phyloP scores from a whole-genome alignment of 192 early-diverging fungal species.

The Haplosporangium gracile region DNA sequence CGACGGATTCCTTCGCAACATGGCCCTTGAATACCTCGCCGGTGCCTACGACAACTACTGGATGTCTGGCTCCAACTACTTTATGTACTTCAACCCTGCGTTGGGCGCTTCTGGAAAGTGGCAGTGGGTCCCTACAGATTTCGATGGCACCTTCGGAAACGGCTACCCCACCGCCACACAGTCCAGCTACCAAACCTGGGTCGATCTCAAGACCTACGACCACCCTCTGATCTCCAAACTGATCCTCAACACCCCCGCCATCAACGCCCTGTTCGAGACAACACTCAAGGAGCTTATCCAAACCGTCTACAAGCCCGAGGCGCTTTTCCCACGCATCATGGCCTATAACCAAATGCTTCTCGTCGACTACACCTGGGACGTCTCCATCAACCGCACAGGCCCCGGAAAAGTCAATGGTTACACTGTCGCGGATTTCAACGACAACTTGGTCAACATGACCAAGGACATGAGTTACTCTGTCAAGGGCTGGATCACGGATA shows the following conservation, averaged over 20 bases:
- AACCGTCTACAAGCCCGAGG: slow-evolving; percentile 36
- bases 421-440: slow-evolving; percentile 30
- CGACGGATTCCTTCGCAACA: slow-evolving; percentile 50
- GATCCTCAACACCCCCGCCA: slow-evolving; percentile 32
- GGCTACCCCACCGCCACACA: slow-evolving; percentile 31
- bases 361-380: slow-evolving; percentile 52
- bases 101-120: slow-evolving; percentile 28
- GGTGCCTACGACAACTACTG: slow-evolving; percentile 57
- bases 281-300: slow-evolving; percentile 39
- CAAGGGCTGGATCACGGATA: slow-evolving; percentile 27
- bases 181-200: slow-evolving; percentile 24
- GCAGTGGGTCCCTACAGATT: slow-evolving; percentile 58
- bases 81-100: slow-evolving; percentile 42
- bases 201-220: slow-evolving; percentile 11
- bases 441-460: slow-evolving; percentile 29
- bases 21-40: slow-evolving; percentile 54
- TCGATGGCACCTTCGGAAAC: slow-evolving; percentile 59
- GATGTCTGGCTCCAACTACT: slow-evolving; percentile 44
- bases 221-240: slow-evolving; percentile 56
- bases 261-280: slow-evolving; percentile 41
- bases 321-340: slow-evolving; percentile 33
- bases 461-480: slow-evolving; percentile 26
- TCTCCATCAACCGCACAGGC: slow-evolving; percentile 17
- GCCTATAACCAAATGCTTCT: slow-evolving; percentile 49
- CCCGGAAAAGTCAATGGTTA: slow-evolving; percentile 20